Evolutionary conservation across 2,329 filamentous ascomycete genomes (phyloP).

Genomic region (Dichotomopilus funicola): DNA sequence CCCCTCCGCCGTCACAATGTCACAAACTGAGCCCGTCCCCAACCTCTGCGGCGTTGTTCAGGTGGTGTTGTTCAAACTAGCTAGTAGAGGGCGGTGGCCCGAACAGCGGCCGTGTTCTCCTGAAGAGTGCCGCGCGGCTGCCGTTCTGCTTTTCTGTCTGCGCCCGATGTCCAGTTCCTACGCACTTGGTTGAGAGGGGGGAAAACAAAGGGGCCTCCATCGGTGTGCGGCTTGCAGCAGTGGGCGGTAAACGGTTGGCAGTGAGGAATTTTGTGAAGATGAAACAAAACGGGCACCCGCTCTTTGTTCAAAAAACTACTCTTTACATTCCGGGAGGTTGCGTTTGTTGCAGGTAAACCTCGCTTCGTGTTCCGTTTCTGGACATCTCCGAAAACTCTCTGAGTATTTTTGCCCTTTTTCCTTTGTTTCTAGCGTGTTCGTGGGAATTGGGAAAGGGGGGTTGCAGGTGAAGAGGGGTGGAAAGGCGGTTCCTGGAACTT

Average conservation of each 20-base stretch:
- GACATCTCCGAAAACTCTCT: background rate
- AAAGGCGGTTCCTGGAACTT: conserved; percentile 2
- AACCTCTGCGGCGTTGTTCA: background rate
- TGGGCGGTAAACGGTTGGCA: too few species aligned
- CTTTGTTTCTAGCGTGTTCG: too few species aligned
- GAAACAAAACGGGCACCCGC: too few species aligned
- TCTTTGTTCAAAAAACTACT: too few species aligned
- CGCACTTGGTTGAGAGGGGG: too few species aligned
- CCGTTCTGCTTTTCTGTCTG: background rate
- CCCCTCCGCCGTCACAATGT: background rate
- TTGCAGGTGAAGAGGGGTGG: background rate
- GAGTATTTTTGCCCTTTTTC: too few species aligned
- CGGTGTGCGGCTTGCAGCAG: too few species aligned
- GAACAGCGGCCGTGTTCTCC: background rate
- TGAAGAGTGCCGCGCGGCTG: conserved; percentile 1
- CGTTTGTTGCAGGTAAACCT: background rate
- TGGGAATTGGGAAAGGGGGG: background rate
- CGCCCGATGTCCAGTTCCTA: too few species aligned
- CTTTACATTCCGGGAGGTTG: too few species aligned
- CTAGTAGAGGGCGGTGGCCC: background rate
- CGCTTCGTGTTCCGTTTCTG: background rate
- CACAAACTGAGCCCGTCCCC: background rate
- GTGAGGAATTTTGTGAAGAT: too few species aligned
- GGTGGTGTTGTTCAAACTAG: background rate
- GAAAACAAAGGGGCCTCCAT: too few species aligned